These are phyloP conservation scores for Crotalaria pallida DNA, from an alignment of 306 rosid species.

Conservation along the genomic window DNA sequence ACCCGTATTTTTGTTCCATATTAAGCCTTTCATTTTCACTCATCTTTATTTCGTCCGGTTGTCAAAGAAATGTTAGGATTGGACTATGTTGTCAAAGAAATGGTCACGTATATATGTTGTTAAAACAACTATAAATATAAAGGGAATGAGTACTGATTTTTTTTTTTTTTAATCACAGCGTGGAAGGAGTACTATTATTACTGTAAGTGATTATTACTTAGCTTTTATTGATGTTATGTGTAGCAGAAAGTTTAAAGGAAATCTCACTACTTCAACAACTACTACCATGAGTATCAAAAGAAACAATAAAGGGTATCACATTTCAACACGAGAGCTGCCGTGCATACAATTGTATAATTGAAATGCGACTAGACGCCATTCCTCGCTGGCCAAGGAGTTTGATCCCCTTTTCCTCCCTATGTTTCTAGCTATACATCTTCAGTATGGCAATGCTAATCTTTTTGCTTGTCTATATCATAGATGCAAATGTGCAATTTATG, in stretches of 20 bases:
- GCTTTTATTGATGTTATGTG: background rate
- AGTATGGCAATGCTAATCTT: conserved; percentile 30
- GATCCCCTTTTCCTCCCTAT: background rate
- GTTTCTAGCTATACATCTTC: conserved; percentile 10
- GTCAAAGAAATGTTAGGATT: no score
- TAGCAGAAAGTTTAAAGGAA: background rate
- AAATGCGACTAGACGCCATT: conserved; percentile 25
- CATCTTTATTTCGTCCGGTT: no score
- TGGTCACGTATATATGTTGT: no score
- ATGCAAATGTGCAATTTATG: conserved; percentile 25
- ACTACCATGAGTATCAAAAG: background rate
- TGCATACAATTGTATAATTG: background rate
- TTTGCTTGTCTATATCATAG: conserved; percentile 25
- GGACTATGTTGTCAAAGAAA: no score
- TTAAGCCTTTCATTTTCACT: no score
- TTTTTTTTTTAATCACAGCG: no score
- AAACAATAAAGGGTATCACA: background rate
- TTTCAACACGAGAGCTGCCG: background rate
- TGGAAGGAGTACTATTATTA: background rate
- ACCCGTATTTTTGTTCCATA: no score
- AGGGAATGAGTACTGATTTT: no score
- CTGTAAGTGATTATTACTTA: background rate
- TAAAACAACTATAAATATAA: no score
- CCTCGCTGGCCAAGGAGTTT: conserved; percentile 20
- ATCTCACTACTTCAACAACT: background rate